Percentiles rank a stretch among this genome's conserved stretches.
These are phyloP conservation scores for Colletotrichum sp. DNA, from an alignment of 2,329 filamentous ascomycete species.

Conservation along the genomic window DNA sequence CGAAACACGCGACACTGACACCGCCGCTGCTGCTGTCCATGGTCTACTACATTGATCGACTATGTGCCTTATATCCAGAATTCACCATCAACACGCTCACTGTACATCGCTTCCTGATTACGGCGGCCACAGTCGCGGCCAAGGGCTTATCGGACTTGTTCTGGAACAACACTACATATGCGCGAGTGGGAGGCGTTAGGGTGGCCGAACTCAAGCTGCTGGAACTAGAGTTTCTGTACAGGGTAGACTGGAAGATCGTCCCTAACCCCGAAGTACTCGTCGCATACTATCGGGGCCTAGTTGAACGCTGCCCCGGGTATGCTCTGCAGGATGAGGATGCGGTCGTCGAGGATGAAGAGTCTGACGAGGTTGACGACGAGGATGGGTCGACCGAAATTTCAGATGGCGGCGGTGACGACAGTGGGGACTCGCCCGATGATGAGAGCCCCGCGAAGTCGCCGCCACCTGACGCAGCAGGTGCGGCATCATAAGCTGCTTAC, in stretches of 20 bases:
- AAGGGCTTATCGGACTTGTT: constrained; percentile 97
- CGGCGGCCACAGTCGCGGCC: constrained; percentile 91
- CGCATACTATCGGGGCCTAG: constrained; percentile 89
- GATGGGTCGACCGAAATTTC: constrained; percentile 34
- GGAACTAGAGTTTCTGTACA: constrained; percentile 90
- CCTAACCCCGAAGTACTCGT: constrained; percentile 92
- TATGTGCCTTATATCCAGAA: constrained; percentile 89
- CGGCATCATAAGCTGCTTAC: background rate
- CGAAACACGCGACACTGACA: constrained; percentile 90
- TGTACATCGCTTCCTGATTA: constrained; percentile 96
- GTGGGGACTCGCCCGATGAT: constrained; percentile 24
- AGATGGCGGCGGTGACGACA: constrained; percentile 26
- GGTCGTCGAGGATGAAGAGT: constrained; percentile 33
- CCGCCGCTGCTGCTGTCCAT: constrained; percentile 96
- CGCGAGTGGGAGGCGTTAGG: constrained; percentile 90
- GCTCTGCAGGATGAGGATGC: constrained; percentile 47
- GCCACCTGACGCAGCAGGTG: background rate
- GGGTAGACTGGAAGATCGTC: constrained; percentile 96
- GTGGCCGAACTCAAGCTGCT: constrained; percentile 88
- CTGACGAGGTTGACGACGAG: constrained; percentile 37
- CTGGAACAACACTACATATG: constrained; percentile 98
- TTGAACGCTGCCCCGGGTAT: constrained; percentile 69
- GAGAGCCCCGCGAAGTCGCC: constrained; percentile 12
- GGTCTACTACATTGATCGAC: constrained; percentile 97
- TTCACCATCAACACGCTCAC: constrained; percentile 97